These are phyloP conservation scores for Exidia glandulosa DNA, from an alignment of 768 basidiomycete genomes.

Conservation along the genomic window DNA sequence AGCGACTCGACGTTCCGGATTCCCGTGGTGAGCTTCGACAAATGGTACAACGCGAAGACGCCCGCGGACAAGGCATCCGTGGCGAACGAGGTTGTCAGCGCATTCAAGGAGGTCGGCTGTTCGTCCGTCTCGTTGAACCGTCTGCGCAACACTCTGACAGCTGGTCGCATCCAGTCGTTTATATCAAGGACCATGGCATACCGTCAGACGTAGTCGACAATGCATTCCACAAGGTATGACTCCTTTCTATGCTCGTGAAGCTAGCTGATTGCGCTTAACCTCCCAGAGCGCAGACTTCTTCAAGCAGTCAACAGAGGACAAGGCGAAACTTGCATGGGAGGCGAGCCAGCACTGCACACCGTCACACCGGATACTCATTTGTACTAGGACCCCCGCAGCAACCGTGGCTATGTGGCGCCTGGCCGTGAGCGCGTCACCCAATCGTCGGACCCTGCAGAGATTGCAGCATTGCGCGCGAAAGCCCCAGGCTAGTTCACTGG, in stretches of 20 bases:
- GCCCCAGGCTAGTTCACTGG: conserved; percentile 33
- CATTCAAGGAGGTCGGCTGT: conserved; percentile 46
- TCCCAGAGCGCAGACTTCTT: conserved; percentile 74
- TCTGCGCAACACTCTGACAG: neutral
- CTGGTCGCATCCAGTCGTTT: conserved; percentile 45
- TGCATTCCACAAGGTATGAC: conserved; percentile 52
- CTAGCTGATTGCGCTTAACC: conserved; percentile 6
- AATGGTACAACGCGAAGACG: conserved; percentile 43
- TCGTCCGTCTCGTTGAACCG: too few relatives aligned
- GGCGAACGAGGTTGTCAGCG: conserved; percentile 60
- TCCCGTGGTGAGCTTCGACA: conserved; percentile 70
- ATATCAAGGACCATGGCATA: conserved; percentile 66
- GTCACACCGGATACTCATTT: neutral
- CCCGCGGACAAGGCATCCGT: conserved; percentile 45
- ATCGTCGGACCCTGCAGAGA: conserved; percentile 57
- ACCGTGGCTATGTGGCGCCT: conserved; percentile 72
- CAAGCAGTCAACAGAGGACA: conserved; percentile 44
- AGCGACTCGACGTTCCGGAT: conserved; percentile 42
- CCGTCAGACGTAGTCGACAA: conserved; percentile 40
- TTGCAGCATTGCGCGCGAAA: conserved; percentile 57
- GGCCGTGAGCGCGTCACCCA: conserved; percentile 79
- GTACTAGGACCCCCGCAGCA: conserved; percentile 55
- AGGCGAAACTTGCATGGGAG: conserved; percentile 70
- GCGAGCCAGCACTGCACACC: neutral
- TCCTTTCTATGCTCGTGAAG: neutral